These are phyloP conservation scores for Solanum commersonii DNA, from an alignment of 257 asterid genomes.

Conservation along the genomic window DNA sequence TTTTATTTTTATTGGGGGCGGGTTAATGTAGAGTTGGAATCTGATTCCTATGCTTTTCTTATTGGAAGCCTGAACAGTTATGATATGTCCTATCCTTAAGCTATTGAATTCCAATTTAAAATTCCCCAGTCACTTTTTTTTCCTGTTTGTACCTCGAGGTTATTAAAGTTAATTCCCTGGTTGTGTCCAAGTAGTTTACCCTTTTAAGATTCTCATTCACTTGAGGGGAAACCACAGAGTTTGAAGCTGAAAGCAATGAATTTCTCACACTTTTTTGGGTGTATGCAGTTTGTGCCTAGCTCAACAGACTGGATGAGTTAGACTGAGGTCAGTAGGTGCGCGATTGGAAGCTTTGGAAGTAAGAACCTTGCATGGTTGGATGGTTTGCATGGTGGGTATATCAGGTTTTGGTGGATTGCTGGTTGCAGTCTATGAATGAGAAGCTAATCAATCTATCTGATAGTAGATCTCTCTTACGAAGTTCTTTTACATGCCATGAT, in stretches of 20 bases:
- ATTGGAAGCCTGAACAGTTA: neutral
- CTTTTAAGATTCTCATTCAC: neutral
- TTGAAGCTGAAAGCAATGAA: neutral
- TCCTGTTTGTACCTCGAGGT: neutral
- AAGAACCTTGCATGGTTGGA: conserved; percentile 39
- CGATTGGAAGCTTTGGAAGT: conserved; percentile 26
- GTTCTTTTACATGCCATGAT: conserved; percentile 26
- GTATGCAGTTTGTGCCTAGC: conserved; percentile 67
- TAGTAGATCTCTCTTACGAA: conserved; percentile 15
- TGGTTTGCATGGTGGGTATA: conserved; percentile 25
- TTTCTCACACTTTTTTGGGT: neutral
- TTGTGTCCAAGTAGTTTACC: neutral
- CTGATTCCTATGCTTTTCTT: neutral
- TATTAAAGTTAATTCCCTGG: neutral
- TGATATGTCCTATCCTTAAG: neutral
- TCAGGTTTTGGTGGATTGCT: conserved; percentile 25
- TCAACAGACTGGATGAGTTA: conserved; percentile 47
- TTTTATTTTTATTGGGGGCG: neutral
- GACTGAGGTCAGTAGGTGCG: conserved; percentile 52
- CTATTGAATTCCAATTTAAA: neutral
- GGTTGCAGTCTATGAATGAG: conserved; percentile 20
- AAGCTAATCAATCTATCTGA: conserved; percentile 31
- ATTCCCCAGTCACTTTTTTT: neutral
- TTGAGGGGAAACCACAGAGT: neutral
- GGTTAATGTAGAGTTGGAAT: neutral